Evolutionary conservation across 176 grass and related monocot genomes (phyloP).

Genomic region (Tillandsia leiboldiana): DNA sequence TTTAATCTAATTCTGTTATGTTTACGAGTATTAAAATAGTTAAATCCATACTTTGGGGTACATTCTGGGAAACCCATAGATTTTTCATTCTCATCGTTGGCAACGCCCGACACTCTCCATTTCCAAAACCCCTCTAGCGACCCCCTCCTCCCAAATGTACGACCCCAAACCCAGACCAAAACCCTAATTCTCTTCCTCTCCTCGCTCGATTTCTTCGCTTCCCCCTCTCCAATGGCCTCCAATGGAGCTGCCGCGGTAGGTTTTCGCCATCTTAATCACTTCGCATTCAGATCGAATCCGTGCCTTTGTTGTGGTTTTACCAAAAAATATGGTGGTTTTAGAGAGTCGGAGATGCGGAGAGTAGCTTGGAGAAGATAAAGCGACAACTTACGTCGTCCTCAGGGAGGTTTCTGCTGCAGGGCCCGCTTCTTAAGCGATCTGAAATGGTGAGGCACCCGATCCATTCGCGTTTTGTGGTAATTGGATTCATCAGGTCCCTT

Average conservation of each 20-base stretch:
- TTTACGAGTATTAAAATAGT: too few species aligned
- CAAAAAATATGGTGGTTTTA: conserved; percentile 13
- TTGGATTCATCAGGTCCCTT: neutral
- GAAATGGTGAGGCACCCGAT: conserved; percentile 39
- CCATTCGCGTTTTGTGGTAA: neutral
- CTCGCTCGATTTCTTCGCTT: neutral
- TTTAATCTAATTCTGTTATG: too few species aligned
- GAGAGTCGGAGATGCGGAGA: conserved; percentile 55
- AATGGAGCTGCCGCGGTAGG: conserved; percentile 47
- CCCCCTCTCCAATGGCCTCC: conserved; percentile 28
- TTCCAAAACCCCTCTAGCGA: neutral
- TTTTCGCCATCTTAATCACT: neutral
- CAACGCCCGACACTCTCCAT: neutral
- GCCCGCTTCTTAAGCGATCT: conserved; percentile 79
- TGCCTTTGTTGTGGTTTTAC: neutral
- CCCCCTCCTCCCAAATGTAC: neutral
- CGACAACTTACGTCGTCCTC: conserved; percentile 63
- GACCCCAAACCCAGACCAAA: neutral
- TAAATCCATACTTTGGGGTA: too few species aligned
- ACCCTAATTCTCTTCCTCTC: neutral
- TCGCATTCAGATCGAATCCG: neutral
- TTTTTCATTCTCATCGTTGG: neutral
- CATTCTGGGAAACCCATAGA: neutral
- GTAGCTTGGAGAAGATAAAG: conserved; percentile 81
- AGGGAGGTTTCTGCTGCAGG: conserved; percentile 65